These are phyloP conservation scores for Micractinium sp. DNA, from an alignment of 139 green algal genomes.

Conservation along the genomic window DNA sequence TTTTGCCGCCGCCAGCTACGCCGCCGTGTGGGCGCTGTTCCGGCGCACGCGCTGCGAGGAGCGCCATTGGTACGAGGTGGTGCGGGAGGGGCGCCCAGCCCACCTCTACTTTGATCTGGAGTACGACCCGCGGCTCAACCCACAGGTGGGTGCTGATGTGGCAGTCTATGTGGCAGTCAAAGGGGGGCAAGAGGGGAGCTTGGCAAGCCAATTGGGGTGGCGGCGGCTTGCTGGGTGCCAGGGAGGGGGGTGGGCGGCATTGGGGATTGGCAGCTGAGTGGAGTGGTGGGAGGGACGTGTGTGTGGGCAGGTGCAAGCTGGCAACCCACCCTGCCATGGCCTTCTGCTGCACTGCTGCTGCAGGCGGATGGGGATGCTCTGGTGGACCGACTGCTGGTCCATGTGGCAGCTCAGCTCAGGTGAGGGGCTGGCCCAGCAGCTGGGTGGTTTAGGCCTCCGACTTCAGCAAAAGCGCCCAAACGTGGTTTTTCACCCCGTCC, in stretches of 20 bases:
- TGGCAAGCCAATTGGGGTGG: no score
- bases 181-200: no score
- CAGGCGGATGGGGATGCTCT: constrained; percentile 60
- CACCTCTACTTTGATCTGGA: constrained; percentile 95
- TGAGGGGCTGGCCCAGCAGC: not conserved
- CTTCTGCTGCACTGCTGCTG: not conserved
- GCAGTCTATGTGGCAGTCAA: no score
- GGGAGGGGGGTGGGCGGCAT: no score
- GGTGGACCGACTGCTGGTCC: constrained; percentile 64
- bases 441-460: no score
- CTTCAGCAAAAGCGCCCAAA: not conserved
- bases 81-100: constrained; percentile 74
- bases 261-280: no score
- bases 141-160: constrained; percentile 17
- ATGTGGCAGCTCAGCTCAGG: constrained; percentile 45
- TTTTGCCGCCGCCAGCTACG: constrained; percentile 55
- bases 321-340: not conserved
- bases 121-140: constrained; percentile 64
- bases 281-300: no score
- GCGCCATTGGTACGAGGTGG: constrained; percentile 73
- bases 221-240: no score
- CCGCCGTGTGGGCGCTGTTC: constrained; percentile 47
- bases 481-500: no score
- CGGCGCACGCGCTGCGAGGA: not conserved
- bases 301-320: no score